These are phyloP conservation scores for Baudoinia panamericana DNA, from an alignment of 495 filamentous ascomycete genomes.

Conservation along the genomic window DNA sequence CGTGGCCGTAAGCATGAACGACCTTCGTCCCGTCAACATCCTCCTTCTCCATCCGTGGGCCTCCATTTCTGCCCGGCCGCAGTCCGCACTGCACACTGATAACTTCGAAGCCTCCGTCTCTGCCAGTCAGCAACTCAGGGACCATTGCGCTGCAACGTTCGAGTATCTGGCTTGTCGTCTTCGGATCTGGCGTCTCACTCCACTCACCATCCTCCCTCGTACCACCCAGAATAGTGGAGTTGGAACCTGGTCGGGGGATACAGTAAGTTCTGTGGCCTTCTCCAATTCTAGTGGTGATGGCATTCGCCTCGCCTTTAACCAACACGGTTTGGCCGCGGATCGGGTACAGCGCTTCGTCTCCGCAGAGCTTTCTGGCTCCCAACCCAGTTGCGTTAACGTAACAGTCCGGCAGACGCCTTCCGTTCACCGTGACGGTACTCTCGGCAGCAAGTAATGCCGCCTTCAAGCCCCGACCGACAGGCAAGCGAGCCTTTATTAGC, in stretches of 20 bases:
- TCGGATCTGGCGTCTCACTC: conserved; percentile 25
- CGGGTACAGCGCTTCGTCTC: conserved; percentile 24
- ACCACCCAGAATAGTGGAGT: conserved; percentile 30
- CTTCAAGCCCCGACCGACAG: conserved; percentile 5
- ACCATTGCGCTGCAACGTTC: conserved; percentile 22
- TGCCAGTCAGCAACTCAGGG: conserved; percentile 28
- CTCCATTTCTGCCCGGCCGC: conserved; percentile 29
- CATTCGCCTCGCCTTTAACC: conserved; percentile 22
- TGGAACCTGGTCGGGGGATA: conserved; percentile 29
- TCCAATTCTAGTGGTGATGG: conserved; percentile 15
- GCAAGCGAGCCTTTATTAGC: conserved; percentile 15
- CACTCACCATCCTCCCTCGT: conserved; percentile 28
- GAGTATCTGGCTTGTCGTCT: conserved; percentile 26
- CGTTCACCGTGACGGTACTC: not conserved
- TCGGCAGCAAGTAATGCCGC: conserved; percentile 6
- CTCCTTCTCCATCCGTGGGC: conserved; percentile 27
- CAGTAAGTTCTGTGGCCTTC: conserved; percentile 21
- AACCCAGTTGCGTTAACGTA: conserved; percentile 30
- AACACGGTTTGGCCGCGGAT: conserved; percentile 29
- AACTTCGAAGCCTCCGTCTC: conserved; percentile 29
- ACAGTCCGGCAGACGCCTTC: conserved; percentile 4
- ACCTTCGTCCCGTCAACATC: conserved; percentile 16
- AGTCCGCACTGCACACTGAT: conserved; percentile 31
- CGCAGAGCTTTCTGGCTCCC: conserved; percentile 21
- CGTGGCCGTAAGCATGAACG: conserved; percentile 24